Evolutionary conservation across 2,329 filamentous ascomycete genomes (phyloP).

Genomic region (Davidsoniella virescens): DNA sequence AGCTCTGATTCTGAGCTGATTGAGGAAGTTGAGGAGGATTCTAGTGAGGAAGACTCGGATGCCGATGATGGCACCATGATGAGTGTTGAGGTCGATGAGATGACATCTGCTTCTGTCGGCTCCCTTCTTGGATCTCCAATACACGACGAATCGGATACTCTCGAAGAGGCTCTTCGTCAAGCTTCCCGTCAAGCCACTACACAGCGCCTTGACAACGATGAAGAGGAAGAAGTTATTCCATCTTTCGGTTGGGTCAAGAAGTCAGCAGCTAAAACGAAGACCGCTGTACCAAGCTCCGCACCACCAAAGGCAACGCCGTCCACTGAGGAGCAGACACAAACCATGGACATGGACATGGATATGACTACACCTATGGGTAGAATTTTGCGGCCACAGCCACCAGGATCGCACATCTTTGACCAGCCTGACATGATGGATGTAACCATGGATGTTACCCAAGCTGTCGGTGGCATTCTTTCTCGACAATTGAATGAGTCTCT

Average conservation of each 20-base stretch:
- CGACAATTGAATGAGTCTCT: slow-evolving; percentile 19
- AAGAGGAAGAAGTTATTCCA: slow-evolving; percentile 53
- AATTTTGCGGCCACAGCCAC: slow-evolving; percentile 17
- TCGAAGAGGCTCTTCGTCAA: slow-evolving; percentile 63
- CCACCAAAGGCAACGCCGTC: background rate
- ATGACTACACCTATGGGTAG: slow-evolving; percentile 38
- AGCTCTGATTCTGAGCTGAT: slow-evolving; percentile 34
- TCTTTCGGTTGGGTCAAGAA: slow-evolving; percentile 63
- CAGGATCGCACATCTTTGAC: slow-evolving; percentile 9
- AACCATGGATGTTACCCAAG: slow-evolving; percentile 88
- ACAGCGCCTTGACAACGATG: slow-evolving; percentile 43
- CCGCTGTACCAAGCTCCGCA: background rate
- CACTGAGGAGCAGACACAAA: slow-evolving; percentile 18
- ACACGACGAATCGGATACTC: slow-evolving; percentile 44
- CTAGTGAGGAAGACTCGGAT: slow-evolving; percentile 35
- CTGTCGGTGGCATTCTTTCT: slow-evolving; percentile 61
- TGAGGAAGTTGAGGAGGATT: slow-evolving; percentile 38
- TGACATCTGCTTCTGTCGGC: slow-evolving; percentile 50
- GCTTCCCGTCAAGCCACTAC: slow-evolving; percentile 64
- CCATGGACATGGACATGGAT: slow-evolving; percentile 36
- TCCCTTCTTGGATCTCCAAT: slow-evolving; percentile 44
- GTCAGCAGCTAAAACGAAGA: slow-evolving; percentile 12
- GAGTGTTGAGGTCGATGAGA: slow-evolving; percentile 66
- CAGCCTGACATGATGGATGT: slow-evolving; percentile 61
- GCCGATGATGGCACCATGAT: slow-evolving; percentile 67